Evolutionary conservation across 2,329 filamentous ascomycete genomes (phyloP).

Genomic region (Dothistroma pini): DNA sequence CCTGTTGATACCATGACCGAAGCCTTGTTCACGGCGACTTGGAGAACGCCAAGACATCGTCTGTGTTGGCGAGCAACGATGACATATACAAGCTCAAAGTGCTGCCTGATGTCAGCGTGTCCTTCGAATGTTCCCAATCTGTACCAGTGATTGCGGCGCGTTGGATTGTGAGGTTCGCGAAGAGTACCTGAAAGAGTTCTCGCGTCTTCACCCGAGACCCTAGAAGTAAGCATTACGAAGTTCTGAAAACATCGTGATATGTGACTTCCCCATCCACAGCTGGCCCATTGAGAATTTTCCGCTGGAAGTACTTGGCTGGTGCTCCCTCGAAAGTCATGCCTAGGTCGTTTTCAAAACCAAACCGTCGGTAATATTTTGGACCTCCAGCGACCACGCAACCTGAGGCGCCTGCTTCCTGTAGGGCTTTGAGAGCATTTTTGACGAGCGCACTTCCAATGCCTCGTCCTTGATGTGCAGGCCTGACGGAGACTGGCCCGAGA

Average conservation of each 20-base stretch:
- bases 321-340: slow-evolving; percentile 5
- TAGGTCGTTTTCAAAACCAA: slow-evolving; percentile 5
- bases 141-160: not conserved
- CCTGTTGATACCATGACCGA: not conserved
- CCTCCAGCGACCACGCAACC: slow-evolving; percentile 9
- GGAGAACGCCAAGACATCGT: not conserved
- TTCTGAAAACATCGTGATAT: slow-evolving; percentile 12
- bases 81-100: not conserved
- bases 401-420: not conserved
- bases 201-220: not conserved
- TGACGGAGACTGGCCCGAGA: slow-evolving; percentile 7
- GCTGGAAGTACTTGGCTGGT: slow-evolving; percentile 6
- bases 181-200: not conserved
- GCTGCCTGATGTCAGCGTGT: not conserved
- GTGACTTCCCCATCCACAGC: slow-evolving; percentile 1
- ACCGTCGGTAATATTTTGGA: slow-evolving; percentile 9
- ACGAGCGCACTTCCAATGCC: slow-evolving; percentile 8
- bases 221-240: not conserved
- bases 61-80: not conserved
- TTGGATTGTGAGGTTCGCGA: not conserved
- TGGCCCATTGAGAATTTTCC: not conserved
- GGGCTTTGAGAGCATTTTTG: not conserved
- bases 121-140: not conserved
- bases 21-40: not conserved
- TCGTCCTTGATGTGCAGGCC: slow-evolving; percentile 1